Percentiles rank a stretch among this genome's conserved stretches.
phyloP scores from a whole-genome alignment of 495 filamentous ascomycete species.

The Bathelium albidoporum region DNA sequence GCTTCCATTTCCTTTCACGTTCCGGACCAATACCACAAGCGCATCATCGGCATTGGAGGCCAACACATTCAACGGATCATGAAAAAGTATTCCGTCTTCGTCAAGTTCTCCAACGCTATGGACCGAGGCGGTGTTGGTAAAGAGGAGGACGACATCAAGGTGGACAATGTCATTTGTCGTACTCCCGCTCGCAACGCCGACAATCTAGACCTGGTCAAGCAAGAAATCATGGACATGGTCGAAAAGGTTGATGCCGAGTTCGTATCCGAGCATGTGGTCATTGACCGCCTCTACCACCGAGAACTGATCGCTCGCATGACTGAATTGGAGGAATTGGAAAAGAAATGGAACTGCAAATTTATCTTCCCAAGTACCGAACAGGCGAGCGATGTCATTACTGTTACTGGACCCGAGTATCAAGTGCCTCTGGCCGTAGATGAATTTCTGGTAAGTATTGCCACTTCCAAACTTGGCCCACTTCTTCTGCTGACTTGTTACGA shows the following conservation, averaged over 20 bases:
- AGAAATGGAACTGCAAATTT: slow-evolving; percentile 98
- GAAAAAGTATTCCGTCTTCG: slow-evolving; percentile 99
- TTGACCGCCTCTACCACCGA: slow-evolving; percentile 91
- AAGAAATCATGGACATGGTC: slow-evolving; percentile 99
- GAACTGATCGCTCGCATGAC: slow-evolving; percentile 76
- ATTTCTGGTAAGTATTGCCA: slow-evolving; percentile 55
- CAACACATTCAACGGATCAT: slow-evolving; percentile 99
- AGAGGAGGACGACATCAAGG: slow-evolving; percentile 94
- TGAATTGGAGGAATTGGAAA: slow-evolving; percentile 89
- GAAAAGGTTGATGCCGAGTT: slow-evolving; percentile 96
- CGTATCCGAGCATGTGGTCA: slow-evolving; percentile 79
- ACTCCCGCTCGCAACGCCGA: slow-evolving; percentile 95
- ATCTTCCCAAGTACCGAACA: slow-evolving; percentile 94
- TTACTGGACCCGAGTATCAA: slow-evolving; percentile 94
- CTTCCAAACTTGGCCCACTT: not conserved
- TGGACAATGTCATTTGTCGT: slow-evolving; percentile 97
- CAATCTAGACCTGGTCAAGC: slow-evolving; percentile 92
- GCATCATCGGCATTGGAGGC: slow-evolving; percentile 96
- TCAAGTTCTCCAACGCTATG: slow-evolving; percentile 99
- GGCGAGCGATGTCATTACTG: slow-evolving; percentile 89
- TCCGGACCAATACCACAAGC: slow-evolving; percentile 98
- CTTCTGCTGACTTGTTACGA: slow-evolving; percentile 30
- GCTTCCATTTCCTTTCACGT: slow-evolving; percentile 99
- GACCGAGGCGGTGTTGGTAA: slow-evolving; percentile 88
- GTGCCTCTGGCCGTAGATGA: slow-evolving; percentile 91